Conservation (phyloP, 345 rosid species). For the Noccaea bulbosa region DNA sequence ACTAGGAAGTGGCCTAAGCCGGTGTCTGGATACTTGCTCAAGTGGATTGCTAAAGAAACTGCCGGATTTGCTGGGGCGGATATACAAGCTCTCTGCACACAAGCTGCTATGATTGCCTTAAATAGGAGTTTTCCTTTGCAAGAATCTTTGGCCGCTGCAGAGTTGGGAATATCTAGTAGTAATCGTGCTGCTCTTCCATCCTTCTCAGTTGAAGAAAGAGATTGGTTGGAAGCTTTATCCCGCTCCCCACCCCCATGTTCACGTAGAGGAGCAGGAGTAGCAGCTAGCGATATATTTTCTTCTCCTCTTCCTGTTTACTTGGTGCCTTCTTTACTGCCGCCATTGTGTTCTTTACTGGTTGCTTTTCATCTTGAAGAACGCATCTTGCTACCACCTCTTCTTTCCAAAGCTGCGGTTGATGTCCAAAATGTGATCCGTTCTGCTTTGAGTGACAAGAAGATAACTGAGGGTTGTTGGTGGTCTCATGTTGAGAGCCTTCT, state of each 20-base stretch:
- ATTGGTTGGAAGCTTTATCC: slow-evolving; percentile 95
- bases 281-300: slow-evolving; percentile 76
- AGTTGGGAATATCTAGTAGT: slow-evolving; percentile 52
- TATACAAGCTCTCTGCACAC: slow-evolving; percentile 97
- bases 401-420: slow-evolving; percentile 63
- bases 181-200: slow-evolving; percentile 77
- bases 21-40: slow-evolving; percentile 73
- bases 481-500: slow-evolving; percentile 59
- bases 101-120: slow-evolving; percentile 84
- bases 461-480: slow-evolving; percentile 67
- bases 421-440: slow-evolving; percentile 64
- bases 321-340: slow-evolving; percentile 73
- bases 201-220: slow-evolving; percentile 84
- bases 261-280: slow-evolving; percentile 91
- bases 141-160: slow-evolving; percentile 73
- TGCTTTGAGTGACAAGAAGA: slow-evolving; percentile 57
- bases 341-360: slow-evolving; percentile 71
- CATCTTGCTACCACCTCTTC: slow-evolving; percentile 74
- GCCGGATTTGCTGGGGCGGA: slow-evolving; percentile 98
- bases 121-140: slow-evolving; percentile 96
- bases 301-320: slow-evolving; percentile 86
- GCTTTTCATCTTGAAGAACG: slow-evolving; percentile 80
- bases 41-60: slow-evolving; percentile 85
- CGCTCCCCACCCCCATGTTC: slow-evolving; percentile 94
- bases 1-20: slow-evolving; percentile 95